A percentile compares a stretch with the other conserved stretches of the same genome.
phyloP scores from a whole-genome alignment of 2,329 filamentous ascomycete genomes.

The Verticillium klebahnii region DNA sequence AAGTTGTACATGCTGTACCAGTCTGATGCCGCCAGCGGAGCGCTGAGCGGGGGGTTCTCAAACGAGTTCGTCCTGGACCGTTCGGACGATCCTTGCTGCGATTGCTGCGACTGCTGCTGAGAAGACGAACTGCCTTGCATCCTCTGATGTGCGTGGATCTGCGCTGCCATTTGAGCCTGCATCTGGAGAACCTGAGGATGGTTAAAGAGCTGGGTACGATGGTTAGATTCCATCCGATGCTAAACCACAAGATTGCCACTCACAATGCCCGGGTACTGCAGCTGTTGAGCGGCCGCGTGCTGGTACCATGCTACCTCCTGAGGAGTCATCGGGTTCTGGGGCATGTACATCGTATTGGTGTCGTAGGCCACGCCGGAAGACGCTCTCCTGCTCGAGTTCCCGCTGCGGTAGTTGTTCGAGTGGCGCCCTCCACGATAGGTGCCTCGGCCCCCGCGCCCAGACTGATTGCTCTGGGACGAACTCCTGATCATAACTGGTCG shows the following conservation, averaged over 20 bases:
- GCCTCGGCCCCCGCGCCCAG: constrained; percentile 42
- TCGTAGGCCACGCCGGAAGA: constrained; percentile 52
- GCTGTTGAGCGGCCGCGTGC: constrained; percentile 24
- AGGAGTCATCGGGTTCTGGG: constrained; percentile 34
- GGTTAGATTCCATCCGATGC: constrained; percentile 8
- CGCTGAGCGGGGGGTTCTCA: constrained; percentile 53
- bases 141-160: constrained; percentile 9
- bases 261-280: constrained; percentile 25
- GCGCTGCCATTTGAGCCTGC: constrained; percentile 13
- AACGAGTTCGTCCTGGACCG: constrained; percentile 59
- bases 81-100: constrained; percentile 38
- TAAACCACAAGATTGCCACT: constrained; percentile 13
- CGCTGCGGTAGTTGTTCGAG: constrained; percentile 36
- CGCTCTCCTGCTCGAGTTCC: constrained; percentile 43
- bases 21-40: constrained; percentile 49
- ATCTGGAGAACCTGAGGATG: constrained; percentile 15
- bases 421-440: constrained; percentile 46
- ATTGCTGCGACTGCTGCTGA: constrained; percentile 24
- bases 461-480: constrained; percentile 52
- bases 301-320: constrained; percentile 46
- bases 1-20: constrained; percentile 47
- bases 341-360: constrained; percentile 37
- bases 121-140: constrained; percentile 9
- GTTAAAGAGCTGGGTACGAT: constrained; percentile 10
- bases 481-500: constrained; percentile 55